Base-by-base conservation (phyloP, 768 basidiomycete species). In the Collybia sordida region DNA sequence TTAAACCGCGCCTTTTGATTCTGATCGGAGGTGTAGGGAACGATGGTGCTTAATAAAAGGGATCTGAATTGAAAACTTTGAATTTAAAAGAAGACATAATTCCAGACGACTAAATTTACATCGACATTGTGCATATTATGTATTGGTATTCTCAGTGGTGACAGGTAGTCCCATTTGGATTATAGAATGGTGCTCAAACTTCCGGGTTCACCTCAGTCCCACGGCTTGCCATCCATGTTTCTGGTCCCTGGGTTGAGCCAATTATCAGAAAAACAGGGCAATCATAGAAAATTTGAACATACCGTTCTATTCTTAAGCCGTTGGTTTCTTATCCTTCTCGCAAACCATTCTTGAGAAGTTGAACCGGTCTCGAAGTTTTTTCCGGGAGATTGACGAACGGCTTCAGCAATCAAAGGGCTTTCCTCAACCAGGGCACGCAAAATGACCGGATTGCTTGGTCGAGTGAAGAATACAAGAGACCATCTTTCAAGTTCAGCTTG, bases 391-490 rank as follows among this genome's bases (percentile, higher is more conserved):
- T 61, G 58, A 6, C 56, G 56, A 41, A 51, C 82, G 62, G 52
- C 82, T 46, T 61, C 65, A 0, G 79, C 77, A 14, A 87, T 76
- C 2, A 78, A 48, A 0, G 69, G 55, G 49, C 84, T 86, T 6
- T 78, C 71, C 23, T 81, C 74, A 0, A 70, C 64, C 4, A 86
- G 65, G 2, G 85, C 76, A 6, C 72, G 74, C 6, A 87, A 75
- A 1, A 73, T 50, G 31, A 75, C 67, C 1, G 72, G 70, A 59
- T 85, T 75, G 6, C 77, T 79, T 0, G 85, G 85, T 18, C 87
- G 73, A 0, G 77, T 81, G 66, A 88, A 87, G 65, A 79, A 88
- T 0, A 85, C 85, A 9, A 87, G 66, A 4, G 86, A 88, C 79
- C 82, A 87, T 7, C 86, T 74, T 27, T 79, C 78, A 24, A 72